phyloP scores from a whole-genome alignment of 345 rosid species.

The Eucalyptus melliodora region DNA sequence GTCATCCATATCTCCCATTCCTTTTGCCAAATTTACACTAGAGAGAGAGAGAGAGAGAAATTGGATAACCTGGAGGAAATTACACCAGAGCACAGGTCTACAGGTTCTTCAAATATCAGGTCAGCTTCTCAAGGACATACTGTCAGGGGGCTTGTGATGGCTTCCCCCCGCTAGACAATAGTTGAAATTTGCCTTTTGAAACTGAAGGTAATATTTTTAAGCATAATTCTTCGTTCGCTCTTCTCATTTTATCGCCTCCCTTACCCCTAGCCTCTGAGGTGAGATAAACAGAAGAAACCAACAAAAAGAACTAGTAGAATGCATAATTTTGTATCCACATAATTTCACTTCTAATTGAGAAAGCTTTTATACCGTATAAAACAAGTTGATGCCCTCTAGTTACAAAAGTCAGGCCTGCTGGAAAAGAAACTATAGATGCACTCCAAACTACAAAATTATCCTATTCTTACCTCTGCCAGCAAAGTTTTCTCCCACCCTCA shows the following conservation, averaged over 20 bases:
- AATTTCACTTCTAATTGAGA: not conserved
- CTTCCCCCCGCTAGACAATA: not conserved
- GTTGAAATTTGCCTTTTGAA: not conserved
- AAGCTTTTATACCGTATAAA: not conserved
- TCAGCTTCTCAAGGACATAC: not conserved
- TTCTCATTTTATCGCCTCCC: not conserved
- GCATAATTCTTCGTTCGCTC: not conserved
- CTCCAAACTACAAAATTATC: not conserved
- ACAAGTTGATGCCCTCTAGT: not conserved
- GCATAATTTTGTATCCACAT: not conserved
- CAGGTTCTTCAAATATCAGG: not conserved
- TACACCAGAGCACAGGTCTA: not conserved
- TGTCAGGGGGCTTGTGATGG: not conserved
- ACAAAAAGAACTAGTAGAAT: not conserved
- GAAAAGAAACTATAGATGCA: not conserved
- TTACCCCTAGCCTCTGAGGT: not conserved
- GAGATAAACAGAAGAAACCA: not conserved
- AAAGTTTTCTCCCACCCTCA: conserved; percentile 73
- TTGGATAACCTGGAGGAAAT: not conserved
- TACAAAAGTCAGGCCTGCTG: not conserved
- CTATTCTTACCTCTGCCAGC: conserved; percentile 43
- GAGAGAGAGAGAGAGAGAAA: not conserved
- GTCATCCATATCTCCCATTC: not conserved
- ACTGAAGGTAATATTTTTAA: not conserved
- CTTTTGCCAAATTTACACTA: not conserved